Evolutionary conservation across 345 rosid species (phyloP), one percentile per base, ranked within the genome.

Genomic region (Citropsis articulata): DNA sequence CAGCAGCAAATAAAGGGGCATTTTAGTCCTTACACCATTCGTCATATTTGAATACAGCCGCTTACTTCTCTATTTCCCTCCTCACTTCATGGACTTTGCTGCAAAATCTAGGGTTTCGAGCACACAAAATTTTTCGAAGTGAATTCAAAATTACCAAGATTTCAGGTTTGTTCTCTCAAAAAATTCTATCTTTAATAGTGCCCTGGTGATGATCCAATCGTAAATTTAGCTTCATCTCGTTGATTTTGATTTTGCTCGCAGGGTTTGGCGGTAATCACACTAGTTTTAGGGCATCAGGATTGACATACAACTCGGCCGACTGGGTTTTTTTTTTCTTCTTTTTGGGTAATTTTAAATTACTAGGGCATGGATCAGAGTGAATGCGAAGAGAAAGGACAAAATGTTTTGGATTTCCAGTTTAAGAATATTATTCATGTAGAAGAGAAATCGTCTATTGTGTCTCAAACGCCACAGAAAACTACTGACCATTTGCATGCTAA

Each of bases 391-490:
- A 60, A 25, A 12, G 70, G 62, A 19, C 72, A 42, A 40, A 56
- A 16, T 40, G 69, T 45, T 13, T 42, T 75, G 57, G 82, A 78
- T 27, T 70, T 45, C 18, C 28, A 75, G 67, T 40, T 56, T 69
- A 35, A 45, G 69, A 69, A 73, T 64, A 48, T 40, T 66, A 9
- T 50, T 71, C 28, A 33, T 19, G 57, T 33, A 9, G 70, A 66
- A 59, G 71, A 57, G 73, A 48, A 79, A 66, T 30, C 50, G 63
- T 61, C 68, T 19, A 71, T 86, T 71, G 68, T 48, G 3, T 64
- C 77, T 63, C 89, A 80, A 57, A 87, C 89, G n/a, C 89, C 89
- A 3, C 78, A 79, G 75, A 84, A 87, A 76, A 78, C 74, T 14
- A 69, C 21, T 25, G 81, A 71, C 75, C 66, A 84, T 78, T 74